Evolutionary conservation across 768 basidiomycete species (phyloP).

Genomic region (Kondoa malvinella): DNA sequence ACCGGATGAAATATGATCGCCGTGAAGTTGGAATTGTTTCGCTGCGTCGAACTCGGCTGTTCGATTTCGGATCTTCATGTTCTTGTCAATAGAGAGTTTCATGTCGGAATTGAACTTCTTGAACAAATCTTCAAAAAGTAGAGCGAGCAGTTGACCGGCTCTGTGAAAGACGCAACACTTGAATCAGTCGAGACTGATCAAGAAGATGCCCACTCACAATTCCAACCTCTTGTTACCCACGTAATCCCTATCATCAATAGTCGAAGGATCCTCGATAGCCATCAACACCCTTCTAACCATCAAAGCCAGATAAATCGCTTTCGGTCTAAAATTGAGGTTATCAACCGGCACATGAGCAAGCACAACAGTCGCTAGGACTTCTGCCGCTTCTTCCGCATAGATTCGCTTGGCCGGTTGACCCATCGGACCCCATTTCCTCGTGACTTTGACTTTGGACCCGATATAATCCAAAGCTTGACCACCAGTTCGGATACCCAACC

Average conservation of each 20-base stretch:
- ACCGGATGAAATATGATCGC: conserved; percentile 87
- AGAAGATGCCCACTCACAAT: conserved; percentile 46
- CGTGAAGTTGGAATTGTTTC: conserved; percentile 76
- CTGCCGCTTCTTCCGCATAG: conserved; percentile 83
- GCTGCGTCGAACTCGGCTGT: conserved; percentile 88
- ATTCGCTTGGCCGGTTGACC: conserved; percentile 42
- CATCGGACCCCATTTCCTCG: conserved; percentile 39
- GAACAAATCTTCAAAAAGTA: conserved; percentile 95
- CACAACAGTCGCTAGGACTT: conserved; percentile 92
- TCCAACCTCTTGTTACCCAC: conserved; percentile 98
- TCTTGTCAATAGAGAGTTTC: conserved; percentile 88
- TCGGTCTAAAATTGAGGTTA: conserved; percentile 72
- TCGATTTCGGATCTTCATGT: conserved; percentile 84
- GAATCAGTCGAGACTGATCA: not conserved
- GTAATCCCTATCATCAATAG: conserved; percentile 97
- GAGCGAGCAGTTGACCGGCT: conserved; percentile 83
- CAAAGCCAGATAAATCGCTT: conserved; percentile 90
- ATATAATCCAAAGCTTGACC: conserved; percentile 92
- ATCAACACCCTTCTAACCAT: conserved; percentile 93
- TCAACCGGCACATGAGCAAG: conserved; percentile 87
- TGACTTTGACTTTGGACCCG: conserved; percentile 77
- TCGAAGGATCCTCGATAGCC: conserved; percentile 90
- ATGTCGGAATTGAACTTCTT: conserved; percentile 95
- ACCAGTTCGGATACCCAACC: conserved; percentile 70
- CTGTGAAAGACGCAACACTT: conserved; percentile 35